Evolutionary conservation across 2,329 filamentous ascomycete genomes (phyloP).

Genomic region (Amauroascus niger): DNA sequence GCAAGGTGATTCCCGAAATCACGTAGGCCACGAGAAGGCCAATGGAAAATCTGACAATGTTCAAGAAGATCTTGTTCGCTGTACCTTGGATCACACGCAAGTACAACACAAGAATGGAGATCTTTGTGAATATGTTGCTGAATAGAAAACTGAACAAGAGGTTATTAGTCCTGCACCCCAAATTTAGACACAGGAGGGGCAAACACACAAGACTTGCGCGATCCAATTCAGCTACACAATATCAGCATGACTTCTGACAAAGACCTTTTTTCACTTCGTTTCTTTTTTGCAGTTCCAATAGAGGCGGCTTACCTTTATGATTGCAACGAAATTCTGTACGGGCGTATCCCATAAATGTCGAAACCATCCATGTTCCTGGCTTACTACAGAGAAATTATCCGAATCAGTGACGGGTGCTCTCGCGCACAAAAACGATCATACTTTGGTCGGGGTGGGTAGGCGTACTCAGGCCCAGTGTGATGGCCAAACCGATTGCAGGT

Average conservation of each 20-base stretch:
- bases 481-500: constrained; percentile 3
- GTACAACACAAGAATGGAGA: constrained; percentile 12
- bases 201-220: constrained; percentile 2
- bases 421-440: not conserved
- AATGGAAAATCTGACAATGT: constrained; percentile 4
- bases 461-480: constrained; percentile 1
- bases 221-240: constrained; percentile 4
- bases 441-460: too few relatives aligned
- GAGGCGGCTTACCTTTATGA: not conserved
- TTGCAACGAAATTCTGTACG: constrained; percentile 1
- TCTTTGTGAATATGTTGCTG: constrained; percentile 4
- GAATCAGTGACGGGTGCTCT: not conserved
- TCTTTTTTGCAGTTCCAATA: not conserved
- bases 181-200: not conserved
- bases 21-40: constrained; percentile 8
- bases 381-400: not conserved
- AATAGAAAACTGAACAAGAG: constrained; percentile 6
- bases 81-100: constrained; percentile 11
- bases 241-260: not conserved
- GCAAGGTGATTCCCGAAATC: not conserved
- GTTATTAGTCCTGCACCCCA: not conserved
- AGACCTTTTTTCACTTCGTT: too few relatives aligned
- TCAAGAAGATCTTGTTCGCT: constrained; percentile 10
- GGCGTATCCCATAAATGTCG: constrained; percentile 11
- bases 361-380: constrained; percentile 2